Conservation (phyloP, 768 basidiomycete genomes). For the Trametes gibbosa region DNA sequence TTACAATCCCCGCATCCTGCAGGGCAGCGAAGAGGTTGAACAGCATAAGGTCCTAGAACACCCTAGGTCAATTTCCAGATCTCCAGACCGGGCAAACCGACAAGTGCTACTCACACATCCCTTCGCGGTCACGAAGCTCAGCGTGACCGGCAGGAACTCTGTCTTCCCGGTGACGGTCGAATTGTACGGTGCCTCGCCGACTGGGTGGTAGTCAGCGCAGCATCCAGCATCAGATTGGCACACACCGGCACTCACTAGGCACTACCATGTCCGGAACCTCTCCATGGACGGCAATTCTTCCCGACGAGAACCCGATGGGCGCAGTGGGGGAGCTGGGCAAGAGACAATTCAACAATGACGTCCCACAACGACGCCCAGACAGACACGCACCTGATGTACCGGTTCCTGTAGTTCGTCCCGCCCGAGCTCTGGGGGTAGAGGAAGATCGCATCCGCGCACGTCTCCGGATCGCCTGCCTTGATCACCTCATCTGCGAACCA, state of each 20-base stretch:
- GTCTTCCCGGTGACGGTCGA: constrained; percentile 28
- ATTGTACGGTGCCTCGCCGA: constrained; percentile 30
- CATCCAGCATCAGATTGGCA: background rate
- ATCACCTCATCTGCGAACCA: constrained; percentile 28
- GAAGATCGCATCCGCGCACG: constrained; percentile 29
- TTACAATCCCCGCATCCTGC: constrained; percentile 25
- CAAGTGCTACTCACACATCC: constrained; percentile 24
- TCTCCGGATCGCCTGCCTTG: constrained; percentile 14
- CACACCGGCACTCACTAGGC: constrained; percentile 25
- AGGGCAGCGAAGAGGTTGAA: constrained; percentile 29
- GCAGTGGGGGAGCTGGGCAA: constrained; percentile 20
- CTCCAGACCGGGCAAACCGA: background rate
- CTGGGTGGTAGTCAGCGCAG: background rate
- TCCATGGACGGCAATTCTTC: constrained; percentile 24
- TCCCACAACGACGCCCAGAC: background rate
- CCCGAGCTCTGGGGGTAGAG: constrained; percentile 32
- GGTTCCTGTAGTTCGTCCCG: constrained; percentile 25
- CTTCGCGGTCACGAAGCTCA: constrained; percentile 30
- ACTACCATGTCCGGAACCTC: constrained; percentile 33
- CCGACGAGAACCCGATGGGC: constrained; percentile 25
- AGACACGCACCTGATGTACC: constrained; percentile 22
- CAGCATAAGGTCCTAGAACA: constrained; percentile 27
- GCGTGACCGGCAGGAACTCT: constrained; percentile 30
- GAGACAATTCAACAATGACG: background rate
- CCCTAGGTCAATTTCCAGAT: background rate